phyloP scores from a whole-genome alignment of 2,329 filamentous ascomycete genomes.

The Pyrenochaeta sp. region DNA sequence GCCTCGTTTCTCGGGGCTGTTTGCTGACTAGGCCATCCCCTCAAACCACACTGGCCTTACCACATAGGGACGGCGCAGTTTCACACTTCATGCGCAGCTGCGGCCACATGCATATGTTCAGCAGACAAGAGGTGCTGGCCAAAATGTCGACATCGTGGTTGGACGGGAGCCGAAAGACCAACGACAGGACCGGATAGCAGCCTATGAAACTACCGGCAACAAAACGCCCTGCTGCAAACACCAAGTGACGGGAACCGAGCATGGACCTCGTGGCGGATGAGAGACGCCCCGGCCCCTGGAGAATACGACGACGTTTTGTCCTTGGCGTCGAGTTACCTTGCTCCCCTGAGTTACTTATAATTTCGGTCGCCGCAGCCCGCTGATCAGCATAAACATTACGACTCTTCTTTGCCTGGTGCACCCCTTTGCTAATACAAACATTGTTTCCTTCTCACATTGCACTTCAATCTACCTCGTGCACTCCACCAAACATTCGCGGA shows the following conservation, averaged over 20 bases:
- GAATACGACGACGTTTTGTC: constrained; percentile 11
- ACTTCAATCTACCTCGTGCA: constrained; percentile 11
- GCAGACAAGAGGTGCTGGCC: constrained; percentile 9
- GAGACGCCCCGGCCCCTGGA: constrained; percentile 26
- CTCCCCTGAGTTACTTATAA: constrained; percentile 32
- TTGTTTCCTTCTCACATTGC: constrained; percentile 16
- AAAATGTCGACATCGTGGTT: constrained; percentile 12
- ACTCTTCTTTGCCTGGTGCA: constrained; percentile 23
- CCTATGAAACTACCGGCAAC: constrained; percentile 15
- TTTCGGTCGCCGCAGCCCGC: constrained; percentile 22
- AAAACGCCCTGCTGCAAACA: constrained; percentile 18
- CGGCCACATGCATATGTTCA: constrained; percentile 8
- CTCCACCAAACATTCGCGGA: constrained; percentile 7
- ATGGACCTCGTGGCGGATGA: constrained; percentile 23
- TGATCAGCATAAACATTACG: constrained; percentile 29
- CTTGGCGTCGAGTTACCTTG: constrained; percentile 23
- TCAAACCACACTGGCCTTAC: constrained; percentile 14
- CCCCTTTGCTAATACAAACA: constrained; percentile 23
- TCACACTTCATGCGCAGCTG: constrained; percentile 20
- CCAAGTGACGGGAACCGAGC: constrained; percentile 11
- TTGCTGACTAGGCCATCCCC: constrained; percentile 14
- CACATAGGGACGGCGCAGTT: constrained; percentile 27
- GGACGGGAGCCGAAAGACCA: constrained; percentile 11
- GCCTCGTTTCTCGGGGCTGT: constrained; percentile 28
- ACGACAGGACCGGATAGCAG: constrained; percentile 7